A percentile compares a stretch with the other conserved stretches of the same genome.
These are phyloP conservation scores for Picochlorum sp. DNA, from an alignment of 139 green algal species.

Conservation along the genomic window DNA sequence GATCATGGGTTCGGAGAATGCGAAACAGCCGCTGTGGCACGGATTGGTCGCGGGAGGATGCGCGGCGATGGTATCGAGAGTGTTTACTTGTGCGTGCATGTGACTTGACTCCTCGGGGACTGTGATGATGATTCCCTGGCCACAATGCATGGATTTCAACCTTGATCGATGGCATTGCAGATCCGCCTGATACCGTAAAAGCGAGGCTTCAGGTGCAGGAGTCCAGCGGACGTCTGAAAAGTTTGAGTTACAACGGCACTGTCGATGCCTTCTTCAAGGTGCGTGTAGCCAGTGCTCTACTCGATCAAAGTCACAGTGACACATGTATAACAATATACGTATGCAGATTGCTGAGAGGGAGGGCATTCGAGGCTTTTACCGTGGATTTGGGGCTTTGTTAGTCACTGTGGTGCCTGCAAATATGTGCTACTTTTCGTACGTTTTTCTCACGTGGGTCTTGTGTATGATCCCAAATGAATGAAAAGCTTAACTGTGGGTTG, in stretches of 20 bases:
- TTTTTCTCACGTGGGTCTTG: background rate
- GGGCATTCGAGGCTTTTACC: slow-evolving; percentile 55
- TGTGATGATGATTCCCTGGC: background rate
- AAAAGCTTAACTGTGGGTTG: background rate
- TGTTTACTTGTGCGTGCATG: slow-evolving; percentile 33
- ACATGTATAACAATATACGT: background rate
- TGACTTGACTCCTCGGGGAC: background rate
- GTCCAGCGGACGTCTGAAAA: background rate
- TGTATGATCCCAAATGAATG: background rate
- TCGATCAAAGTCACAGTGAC: background rate
- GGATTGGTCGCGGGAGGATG: slow-evolving; percentile 29
- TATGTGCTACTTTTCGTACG: slow-evolving; percentile 57
- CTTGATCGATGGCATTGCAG: slow-evolving; percentile 6
- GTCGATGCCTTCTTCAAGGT: slow-evolving; percentile 13
- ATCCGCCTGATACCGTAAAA: slow-evolving; percentile 71
- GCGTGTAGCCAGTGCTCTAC: background rate
- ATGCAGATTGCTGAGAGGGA: slow-evolving; percentile 32
- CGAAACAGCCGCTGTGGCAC: slow-evolving; percentile 27
- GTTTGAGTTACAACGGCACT: slow-evolving; percentile 4
- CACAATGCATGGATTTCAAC: background rate
- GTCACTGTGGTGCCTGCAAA: slow-evolving; percentile 56
- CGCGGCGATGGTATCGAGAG: slow-evolving; percentile 25
- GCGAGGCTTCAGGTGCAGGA: slow-evolving; percentile 56
- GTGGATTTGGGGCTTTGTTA: slow-evolving; percentile 57
- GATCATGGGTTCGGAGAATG: background rate